Conservation (phyloP, 2,329 filamentous ascomycete genomes). For the Scorias spongiosa region DNA sequence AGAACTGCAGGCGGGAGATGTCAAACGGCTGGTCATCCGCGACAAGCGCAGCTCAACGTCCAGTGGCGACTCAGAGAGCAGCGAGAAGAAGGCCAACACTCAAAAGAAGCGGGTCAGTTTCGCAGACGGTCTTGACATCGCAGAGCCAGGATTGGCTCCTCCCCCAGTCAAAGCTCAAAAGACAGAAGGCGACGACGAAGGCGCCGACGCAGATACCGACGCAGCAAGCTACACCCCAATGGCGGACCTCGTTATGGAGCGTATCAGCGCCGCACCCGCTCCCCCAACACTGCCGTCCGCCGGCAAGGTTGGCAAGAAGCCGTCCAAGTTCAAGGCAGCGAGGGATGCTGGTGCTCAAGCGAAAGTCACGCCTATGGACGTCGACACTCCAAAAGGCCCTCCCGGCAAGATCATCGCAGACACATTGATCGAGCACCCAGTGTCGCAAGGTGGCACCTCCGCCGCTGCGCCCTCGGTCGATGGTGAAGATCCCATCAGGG, state of each 20-base stretch:
- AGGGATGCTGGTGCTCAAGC: neutral
- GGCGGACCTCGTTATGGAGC: conserved; percentile 31
- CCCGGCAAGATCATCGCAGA: conserved; percentile 27
- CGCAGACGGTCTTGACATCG: conserved; percentile 57
- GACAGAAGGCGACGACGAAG: conserved; percentile 6
- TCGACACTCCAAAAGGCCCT: conserved; percentile 8
- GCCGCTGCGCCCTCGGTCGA: conserved; percentile 22
- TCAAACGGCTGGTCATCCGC: conserved; percentile 37
- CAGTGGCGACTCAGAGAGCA: conserved; percentile 6
- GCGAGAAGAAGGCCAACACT: conserved; percentile 20
- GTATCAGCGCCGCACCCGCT: conserved; percentile 8
- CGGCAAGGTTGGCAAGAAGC: conserved; percentile 5
- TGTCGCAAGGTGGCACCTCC: conserved; percentile 6
- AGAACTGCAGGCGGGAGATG: conserved; percentile 37
- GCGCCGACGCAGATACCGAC: conserved; percentile 4
- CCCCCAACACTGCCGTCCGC: conserved; percentile 1
- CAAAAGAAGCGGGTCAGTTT: conserved; percentile 64
- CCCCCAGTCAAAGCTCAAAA: conserved; percentile 18
- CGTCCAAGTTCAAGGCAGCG: conserved; percentile 26
- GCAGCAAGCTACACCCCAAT: conserved; percentile 13
- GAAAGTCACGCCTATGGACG: neutral
- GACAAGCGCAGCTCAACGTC: conserved; percentile 15
- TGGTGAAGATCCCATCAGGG: conserved; percentile 44
- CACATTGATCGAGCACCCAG: conserved; percentile 38
- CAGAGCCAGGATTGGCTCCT: conserved; percentile 27